A percentile compares a stretch with the other conserved stretches of the same genome.
Evolutionary conservation across 2,329 filamentous ascomycete species (phyloP).

Genomic region (Nemania sp.): DNA sequence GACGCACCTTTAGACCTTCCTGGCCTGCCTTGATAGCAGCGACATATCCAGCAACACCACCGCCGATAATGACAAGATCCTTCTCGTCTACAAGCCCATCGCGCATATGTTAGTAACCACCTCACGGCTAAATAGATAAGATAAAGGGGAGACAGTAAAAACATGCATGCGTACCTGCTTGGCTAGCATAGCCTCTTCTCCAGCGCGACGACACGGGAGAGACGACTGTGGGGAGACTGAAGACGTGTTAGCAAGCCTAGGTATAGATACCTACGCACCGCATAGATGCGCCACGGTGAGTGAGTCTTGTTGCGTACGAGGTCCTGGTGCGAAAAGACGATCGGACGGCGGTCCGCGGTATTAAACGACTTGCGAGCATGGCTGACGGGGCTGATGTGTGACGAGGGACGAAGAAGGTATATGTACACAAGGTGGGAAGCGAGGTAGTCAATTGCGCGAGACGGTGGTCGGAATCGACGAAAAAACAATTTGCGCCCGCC

Average conservation of each 20-base stretch:
- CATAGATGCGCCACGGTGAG: conserved; percentile 32
- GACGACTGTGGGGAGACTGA: conserved; percentile 63
- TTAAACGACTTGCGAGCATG: conserved; percentile 72
- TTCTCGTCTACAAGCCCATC: conserved; percentile 76
- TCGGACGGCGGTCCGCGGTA: conserved; percentile 68
- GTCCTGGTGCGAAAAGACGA: conserved; percentile 66
- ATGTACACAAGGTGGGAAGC: not conserved
- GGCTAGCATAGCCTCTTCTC: conserved; percentile 69
- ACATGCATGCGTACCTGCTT: conserved; percentile 58
- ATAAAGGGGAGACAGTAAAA: not conserved
- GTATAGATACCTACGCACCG: not conserved
- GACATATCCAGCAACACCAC: conserved; percentile 98
- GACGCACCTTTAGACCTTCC: conserved; percentile 88
- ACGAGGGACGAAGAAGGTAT: not conserved
- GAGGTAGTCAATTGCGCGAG: conserved; percentile 27
- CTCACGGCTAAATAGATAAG: conserved; percentile 36
- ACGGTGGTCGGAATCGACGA: not conserved
- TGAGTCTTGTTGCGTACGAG: conserved; percentile 55
- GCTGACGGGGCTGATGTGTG: conserved; percentile 47
- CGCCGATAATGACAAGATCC: conserved; percentile 96
- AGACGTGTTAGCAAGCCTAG: conserved; percentile 38
- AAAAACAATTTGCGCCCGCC: conserved; percentile 4
- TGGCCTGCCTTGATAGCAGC: conserved; percentile 99
- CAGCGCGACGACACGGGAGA: conserved; percentile 64
- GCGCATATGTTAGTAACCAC: conserved; percentile 5